Conservation (phyloP, 805 yeast species). For the Sugiyamaella americana region DNA sequence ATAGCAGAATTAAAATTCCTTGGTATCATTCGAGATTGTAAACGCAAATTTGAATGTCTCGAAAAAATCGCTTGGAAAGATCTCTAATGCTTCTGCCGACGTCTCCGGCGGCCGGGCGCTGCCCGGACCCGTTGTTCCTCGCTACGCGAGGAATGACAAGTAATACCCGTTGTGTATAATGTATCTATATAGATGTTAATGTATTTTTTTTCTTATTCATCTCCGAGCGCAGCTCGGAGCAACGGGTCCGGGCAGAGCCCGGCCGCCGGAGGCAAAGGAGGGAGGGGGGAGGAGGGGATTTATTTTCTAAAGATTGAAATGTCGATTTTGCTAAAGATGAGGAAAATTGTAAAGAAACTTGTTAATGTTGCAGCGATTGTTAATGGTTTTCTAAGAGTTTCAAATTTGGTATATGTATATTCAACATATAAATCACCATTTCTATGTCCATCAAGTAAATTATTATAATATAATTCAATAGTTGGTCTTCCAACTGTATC, state of each 20-base stretch:
- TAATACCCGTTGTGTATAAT: background rate
- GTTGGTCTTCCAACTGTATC: slow-evolving; percentile 79
- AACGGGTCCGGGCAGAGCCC: too few relatives aligned
- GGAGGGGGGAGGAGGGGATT: too few relatives aligned
- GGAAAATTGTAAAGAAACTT: slow-evolving; percentile 53
- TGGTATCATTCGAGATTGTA: slow-evolving; percentile 60
- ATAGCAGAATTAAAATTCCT: slow-evolving; percentile 62
- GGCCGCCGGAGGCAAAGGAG: too few relatives aligned
- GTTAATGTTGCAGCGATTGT: slow-evolving; percentile 58
- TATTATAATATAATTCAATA: slow-evolving; percentile 50
- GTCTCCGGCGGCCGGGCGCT: too few relatives aligned
- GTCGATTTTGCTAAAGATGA: slow-evolving; percentile 42
- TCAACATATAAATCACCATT: slow-evolving; percentile 43
- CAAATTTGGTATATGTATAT: slow-evolving; percentile 43
- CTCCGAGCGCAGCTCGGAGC: too few relatives aligned
- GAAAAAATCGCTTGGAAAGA: slow-evolving; percentile 73
- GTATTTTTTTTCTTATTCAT: too few relatives aligned
- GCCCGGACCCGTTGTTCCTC: too few relatives aligned
- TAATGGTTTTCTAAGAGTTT: slow-evolving; percentile 58
- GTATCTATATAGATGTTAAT: slow-evolving; percentile 1
- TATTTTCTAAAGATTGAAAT: slow-evolving; percentile 27
- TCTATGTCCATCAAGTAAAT: slow-evolving; percentile 64
- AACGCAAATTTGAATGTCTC: slow-evolving; percentile 54
- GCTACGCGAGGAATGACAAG: too few relatives aligned
- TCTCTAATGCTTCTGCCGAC: slow-evolving; percentile 33